Evolutionary conservation across 257 asterid species (phyloP).

Genomic region (Craterostigma plantagineum): DNA sequence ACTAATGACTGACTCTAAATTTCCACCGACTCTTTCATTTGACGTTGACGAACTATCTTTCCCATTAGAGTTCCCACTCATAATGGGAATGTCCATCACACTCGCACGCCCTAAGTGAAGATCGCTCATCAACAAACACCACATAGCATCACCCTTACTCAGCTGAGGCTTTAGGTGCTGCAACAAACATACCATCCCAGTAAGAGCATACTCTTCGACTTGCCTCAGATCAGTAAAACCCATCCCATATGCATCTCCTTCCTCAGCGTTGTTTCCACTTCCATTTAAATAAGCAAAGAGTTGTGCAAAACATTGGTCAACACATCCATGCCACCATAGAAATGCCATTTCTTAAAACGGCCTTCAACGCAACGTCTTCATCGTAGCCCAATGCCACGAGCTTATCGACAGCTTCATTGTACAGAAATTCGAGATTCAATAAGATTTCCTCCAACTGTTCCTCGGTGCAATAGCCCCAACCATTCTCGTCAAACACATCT

Average conservation of each 20-base stretch:
- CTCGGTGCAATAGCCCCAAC: slow-evolving; percentile 57
- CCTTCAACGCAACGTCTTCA: slow-evolving; percentile 57
- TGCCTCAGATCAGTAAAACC: slow-evolving; percentile 54
- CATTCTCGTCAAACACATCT: slow-evolving; percentile 28
- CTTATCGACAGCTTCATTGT: slow-evolving; percentile 41
- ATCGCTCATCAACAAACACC: slow-evolving; percentile 88
- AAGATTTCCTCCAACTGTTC: slow-evolving; percentile 58
- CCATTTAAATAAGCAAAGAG: slow-evolving; percentile 46
- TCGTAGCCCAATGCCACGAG: slow-evolving; percentile 52
- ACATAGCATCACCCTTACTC: slow-evolving; percentile 88
- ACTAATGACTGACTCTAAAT: slow-evolving; percentile 20
- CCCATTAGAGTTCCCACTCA: slow-evolving; percentile 14
- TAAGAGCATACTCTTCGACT: slow-evolving; percentile 67
- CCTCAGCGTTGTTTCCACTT: slow-evolving; percentile 15
- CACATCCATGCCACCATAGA: slow-evolving; percentile 87
- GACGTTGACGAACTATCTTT: slow-evolving; percentile 7
- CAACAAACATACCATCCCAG: slow-evolving; percentile 70
- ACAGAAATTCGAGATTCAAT: slow-evolving; percentile 43
- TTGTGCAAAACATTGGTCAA: slow-evolving; percentile 61
- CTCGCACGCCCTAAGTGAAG: slow-evolving; percentile 83
- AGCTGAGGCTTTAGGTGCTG: slow-evolving; percentile 72
- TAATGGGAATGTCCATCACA: slow-evolving; percentile 54
- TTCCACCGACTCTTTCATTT: too few relatives aligned
- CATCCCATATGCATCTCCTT: slow-evolving; percentile 25
- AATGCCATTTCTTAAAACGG: slow-evolving; percentile 53